Evolutionary conservation across 1,284 basidiomycete species (phyloP).

Genomic region (Microbotryum saponariae): DNA sequence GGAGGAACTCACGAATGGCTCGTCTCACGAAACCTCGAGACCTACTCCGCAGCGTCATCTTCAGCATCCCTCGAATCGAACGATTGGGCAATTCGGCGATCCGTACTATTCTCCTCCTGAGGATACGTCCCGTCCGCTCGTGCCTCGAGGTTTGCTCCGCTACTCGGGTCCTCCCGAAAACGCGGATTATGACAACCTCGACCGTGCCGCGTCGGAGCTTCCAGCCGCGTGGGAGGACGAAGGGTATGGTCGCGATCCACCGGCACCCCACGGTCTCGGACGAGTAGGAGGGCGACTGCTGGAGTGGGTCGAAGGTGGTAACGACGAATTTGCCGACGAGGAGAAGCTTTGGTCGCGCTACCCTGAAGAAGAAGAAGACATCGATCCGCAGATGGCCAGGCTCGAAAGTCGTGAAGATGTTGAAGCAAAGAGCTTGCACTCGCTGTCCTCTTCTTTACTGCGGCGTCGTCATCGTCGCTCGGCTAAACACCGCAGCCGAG

Average conservation of each 20-base stretch:
- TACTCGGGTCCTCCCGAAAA: slow-evolving; percentile 17
- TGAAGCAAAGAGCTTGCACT: neutral
- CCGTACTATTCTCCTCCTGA: neutral
- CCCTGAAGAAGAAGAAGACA: slow-evolving; percentile 6
- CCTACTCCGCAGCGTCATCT: slow-evolving; percentile 2
- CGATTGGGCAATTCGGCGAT: neutral
- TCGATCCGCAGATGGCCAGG: neutral
- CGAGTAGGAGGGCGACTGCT: neutral
- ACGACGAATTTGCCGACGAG: neutral
- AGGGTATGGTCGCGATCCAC: neutral
- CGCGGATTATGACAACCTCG: slow-evolving; percentile 23
- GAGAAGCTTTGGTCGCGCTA: slow-evolving; percentile 1
- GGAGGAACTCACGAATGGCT: neutral
- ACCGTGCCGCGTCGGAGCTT: slow-evolving; percentile 6
- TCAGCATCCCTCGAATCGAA: neutral
- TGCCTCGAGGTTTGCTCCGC: slow-evolving; percentile 3
- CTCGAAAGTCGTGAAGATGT: slow-evolving; percentile 8
- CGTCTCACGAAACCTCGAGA: slow-evolving; percentile 1
- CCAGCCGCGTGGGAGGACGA: slow-evolving; percentile 29
- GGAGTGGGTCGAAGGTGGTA: neutral
- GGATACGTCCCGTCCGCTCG: slow-evolving; percentile 5
- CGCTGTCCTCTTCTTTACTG: no score
- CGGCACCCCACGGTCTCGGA: neutral
- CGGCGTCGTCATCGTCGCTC: no score
- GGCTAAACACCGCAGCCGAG: no score